These are phyloP conservation scores for Thamnidium elegans DNA, from an alignment of 192 early-diverging fungal genomes.

Conservation along the genomic window DNA sequence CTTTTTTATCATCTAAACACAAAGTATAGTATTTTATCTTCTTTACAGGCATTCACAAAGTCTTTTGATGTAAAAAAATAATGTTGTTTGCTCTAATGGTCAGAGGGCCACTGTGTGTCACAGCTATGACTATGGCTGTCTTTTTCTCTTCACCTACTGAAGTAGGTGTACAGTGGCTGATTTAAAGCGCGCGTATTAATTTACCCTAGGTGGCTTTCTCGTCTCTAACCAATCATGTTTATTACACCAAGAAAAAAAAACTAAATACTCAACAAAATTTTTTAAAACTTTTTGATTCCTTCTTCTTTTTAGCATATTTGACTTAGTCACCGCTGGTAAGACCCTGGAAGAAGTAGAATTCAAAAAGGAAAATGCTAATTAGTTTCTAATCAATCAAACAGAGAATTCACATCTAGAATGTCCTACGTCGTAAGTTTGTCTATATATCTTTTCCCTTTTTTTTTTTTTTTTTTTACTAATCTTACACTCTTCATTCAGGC, in stretches of 20 bases:
- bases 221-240: conserved; percentile 15
- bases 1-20: no score
- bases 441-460: neutral
- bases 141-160: no score
- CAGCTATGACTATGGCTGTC: no score
- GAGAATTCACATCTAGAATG: conserved; percentile 32
- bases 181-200: no score
- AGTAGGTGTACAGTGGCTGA: no score
- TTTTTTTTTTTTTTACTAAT: neutral
- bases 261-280: conserved; percentile 1
- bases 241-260: conserved; percentile 6
- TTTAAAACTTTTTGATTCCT: conserved; percentile 11
- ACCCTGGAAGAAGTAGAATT: neutral
- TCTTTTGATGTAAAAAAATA: no score
- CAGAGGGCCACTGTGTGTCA: no score
- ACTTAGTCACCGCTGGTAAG: conserved; percentile 36
- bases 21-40: no score
- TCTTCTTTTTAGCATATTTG: conserved; percentile 19
- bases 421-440: conserved; percentile 34
- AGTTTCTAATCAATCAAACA: conserved; percentile 4
- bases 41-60: no score
- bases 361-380: neutral
- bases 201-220: conserved; percentile 14
- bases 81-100: no score
- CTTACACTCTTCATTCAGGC: conserved; percentile 2